Percentiles rank a stretch among this genome's conserved stretches.
phyloP scores from a whole-genome alignment of 768 basidiomycete species.

The Hydnum rufescens region DNA sequence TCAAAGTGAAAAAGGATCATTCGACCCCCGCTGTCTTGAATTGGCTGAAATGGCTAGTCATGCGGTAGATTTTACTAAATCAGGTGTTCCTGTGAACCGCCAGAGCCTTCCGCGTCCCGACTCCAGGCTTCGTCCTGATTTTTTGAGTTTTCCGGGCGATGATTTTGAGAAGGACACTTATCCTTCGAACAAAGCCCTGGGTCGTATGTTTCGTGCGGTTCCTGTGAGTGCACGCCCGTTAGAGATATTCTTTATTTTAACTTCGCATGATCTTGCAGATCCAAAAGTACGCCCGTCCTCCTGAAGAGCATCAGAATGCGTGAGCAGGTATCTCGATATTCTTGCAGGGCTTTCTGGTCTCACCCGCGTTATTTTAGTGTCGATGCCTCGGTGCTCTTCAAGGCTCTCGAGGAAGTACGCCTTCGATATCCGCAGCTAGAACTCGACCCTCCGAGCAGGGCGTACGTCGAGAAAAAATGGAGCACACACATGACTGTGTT shows the following conservation, averaged over 20 bases:
- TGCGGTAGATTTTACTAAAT: slow-evolving; percentile 12
- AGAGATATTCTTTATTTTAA: too few relatives aligned
- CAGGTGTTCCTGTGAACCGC: slow-evolving; percentile 7
- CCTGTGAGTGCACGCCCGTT: not conserved
- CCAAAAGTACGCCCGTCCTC: not conserved
- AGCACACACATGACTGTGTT: not conserved
- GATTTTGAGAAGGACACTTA: not conserved
- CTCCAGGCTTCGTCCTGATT: not conserved
- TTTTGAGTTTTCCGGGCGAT: not conserved
- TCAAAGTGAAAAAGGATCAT: slow-evolving; percentile 25
- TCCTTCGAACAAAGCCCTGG: not conserved
- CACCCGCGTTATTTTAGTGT: too few relatives aligned
- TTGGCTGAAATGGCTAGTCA: slow-evolving; percentile 31
- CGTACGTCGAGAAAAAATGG: not conserved
- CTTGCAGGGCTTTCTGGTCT: too few relatives aligned
- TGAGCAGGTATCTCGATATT: too few relatives aligned
- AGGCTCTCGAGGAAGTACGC: not conserved
- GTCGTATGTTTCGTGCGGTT: not conserved
- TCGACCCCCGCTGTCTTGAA: slow-evolving; percentile 27
- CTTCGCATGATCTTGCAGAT: not conserved
- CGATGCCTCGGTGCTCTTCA: not conserved
- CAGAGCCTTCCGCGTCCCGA: not conserved
- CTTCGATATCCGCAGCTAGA: not conserved
- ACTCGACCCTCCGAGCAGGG: not conserved
- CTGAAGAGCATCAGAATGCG: not conserved